Base-by-base conservation (phyloP, 2,329 filamentous ascomycete species). In the Dichotomopilus funicola region DNA sequence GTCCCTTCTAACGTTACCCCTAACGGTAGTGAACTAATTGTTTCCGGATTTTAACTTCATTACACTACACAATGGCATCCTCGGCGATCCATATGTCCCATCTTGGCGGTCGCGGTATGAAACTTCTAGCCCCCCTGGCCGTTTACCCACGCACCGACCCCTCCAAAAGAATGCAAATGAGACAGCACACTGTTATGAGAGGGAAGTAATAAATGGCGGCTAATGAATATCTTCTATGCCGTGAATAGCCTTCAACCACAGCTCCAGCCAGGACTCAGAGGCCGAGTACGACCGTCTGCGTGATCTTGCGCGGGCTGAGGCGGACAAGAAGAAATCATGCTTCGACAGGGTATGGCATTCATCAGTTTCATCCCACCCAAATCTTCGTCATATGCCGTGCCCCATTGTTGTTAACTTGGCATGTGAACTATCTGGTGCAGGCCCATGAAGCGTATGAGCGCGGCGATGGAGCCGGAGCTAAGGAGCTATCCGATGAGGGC, bases 211-310 rank as follows among this genome's bases (percentile, higher is more conserved):
- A 27, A 27, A 27, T 27, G 31, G 19, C 12, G 34, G 10, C 59
- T 60, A 37, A 60, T 55, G 37, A 27, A 27, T 27, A 27, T 27
- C 19, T 27, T 27, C 19, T 27, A 27, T 19, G 2, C 34, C 13
- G 10, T 41, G 37, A 8, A 27, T 68, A 91, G 89, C 87, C 71
- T 89, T 92, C 76, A 89, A 86, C 72, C 86, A 90, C 70, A 79
- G 78, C 57, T 78, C 85, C 63, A 82, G 81, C 67, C 75, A 75
- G 63, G 79, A 85, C 57, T 78, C 83, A 54, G 91, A 97, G 76
- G 83, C 79, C 63, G 91, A 97, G 74, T 97, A 97, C 72, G 91
- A 97, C 70, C 88, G 89, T 53, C 81, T 97, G 45, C 89, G 94
- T 66, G 85, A 87, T 63, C 79, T 91, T 13, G 94, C 92, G 13